A percentile compares a stretch with the other conserved stretches of the same genome.
phyloP scores from a whole-genome alignment of 73 alveolate species.

The Paramecium biaurelia region DNA sequence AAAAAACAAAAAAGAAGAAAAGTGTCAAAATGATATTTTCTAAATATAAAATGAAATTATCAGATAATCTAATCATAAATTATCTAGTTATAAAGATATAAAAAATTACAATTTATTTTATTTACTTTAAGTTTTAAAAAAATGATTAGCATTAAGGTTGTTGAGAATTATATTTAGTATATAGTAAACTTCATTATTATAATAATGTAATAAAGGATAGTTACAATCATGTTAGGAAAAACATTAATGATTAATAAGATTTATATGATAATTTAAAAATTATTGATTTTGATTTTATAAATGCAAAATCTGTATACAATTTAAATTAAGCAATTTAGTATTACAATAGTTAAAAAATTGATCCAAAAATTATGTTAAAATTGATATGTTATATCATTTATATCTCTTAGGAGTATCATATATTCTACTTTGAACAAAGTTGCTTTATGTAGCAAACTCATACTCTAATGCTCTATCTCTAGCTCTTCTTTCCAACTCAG shows the following conservation, averaged over 20 bases:
- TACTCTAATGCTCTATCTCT: slow-evolving; percentile 50
- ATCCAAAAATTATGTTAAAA: neutral
- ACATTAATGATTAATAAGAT: no score
- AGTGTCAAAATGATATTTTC: neutral
- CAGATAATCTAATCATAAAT: no score
- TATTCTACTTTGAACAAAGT: slow-evolving; percentile 38
- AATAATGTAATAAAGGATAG: no score
- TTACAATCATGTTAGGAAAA: no score
- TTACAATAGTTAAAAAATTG: neutral
- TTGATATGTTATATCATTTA: neutral
- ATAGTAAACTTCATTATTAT: no score
- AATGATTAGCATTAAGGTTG: slow-evolving; percentile 57
- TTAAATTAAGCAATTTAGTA: no score
- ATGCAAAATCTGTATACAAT: no score
- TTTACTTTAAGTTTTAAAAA: neutral
- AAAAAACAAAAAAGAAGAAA: neutral
- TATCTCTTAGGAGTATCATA: slow-evolving; percentile 53
- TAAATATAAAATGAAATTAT: no score
- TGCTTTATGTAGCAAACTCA: slow-evolving; percentile 36
- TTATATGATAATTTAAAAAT: no score
- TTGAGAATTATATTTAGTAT: slow-evolving; percentile 61
- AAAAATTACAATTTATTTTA: no score
- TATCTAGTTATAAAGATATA: no score
- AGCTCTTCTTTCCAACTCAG: slow-evolving; percentile 57
- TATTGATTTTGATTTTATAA: no score